Base-by-base conservation (phyloP, 129 eudicot species). In the Gnaphalium uliginosum region DNA sequence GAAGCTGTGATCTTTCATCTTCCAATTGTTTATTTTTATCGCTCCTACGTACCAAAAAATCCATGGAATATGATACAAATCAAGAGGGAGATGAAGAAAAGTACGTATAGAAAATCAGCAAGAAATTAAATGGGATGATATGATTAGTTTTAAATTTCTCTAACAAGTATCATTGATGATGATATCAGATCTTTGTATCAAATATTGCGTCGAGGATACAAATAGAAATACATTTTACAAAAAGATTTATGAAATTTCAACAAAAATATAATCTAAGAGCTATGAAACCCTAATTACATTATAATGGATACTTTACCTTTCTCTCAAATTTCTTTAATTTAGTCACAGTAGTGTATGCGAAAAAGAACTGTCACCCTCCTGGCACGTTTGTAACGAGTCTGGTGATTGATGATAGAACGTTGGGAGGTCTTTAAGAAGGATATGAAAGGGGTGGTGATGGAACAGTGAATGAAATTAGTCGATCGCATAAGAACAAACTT, bases 1-100 rank as follows among this genome's bases (percentile, higher is more conserved):
- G 77, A 90, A 90, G 80, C 85, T 77, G 41, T 90, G 90, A 2
- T 85, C 50, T 56, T 85, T 80, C 62, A 61, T 61, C 75, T 65
- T 74, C 60, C 80, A 77, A 39, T 18, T 68, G 30, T 39, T 14
- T 35, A 68, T 17, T 56, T 29, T 46, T 39, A 46, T 68, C 33
- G 78, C 68, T 71, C 68, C 78, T 18, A 29, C 26, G 72, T 80
- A 46, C 39, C 9, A 6, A 33, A 33, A 33, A 51, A 61, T 63
- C 66, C 24, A 35, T 63, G 50, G 78, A 75, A 57, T 57, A 79
- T 67, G 14, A 15, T 18, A 60, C 41, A 15, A 29, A n/a, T 11
- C 35, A 22, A 59, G 25, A 4, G n/a, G 0, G 25, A 33, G 46
- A 14, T n/a, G 15, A 8, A 19, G 51, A 4, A 59, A 56, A 0